These are phyloP conservation scores for Tetraselmis chui DNA, from an alignment of 139 green algal species.

Conservation along the genomic window DNA sequence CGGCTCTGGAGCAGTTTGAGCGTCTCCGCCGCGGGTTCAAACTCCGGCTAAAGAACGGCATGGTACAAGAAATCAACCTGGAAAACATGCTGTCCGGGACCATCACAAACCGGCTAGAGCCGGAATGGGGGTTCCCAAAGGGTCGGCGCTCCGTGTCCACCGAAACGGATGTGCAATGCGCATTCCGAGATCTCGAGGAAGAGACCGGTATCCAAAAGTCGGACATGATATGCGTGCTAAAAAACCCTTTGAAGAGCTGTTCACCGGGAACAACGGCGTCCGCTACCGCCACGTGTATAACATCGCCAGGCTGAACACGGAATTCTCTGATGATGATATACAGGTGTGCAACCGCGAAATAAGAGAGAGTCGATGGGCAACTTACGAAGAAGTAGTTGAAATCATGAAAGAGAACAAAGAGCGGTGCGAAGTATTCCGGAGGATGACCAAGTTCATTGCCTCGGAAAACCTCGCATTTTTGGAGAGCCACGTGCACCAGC, in stretches of 20 bases:
- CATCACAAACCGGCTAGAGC: too few species aligned
- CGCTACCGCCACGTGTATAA: constrained; percentile 13
- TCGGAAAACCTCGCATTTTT: too few species aligned
- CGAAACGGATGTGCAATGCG: constrained; percentile 12
- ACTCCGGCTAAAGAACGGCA: too few species aligned
- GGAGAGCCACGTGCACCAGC: too few species aligned
- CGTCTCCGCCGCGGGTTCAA: not conserved
- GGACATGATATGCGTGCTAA: not conserved
- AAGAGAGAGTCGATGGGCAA: not conserved
- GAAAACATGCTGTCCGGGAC: too few species aligned
- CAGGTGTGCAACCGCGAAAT: not conserved
- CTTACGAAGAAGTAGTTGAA: too few species aligned
- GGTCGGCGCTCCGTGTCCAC: constrained; percentile 13
- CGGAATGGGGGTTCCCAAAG: constrained; percentile 21
- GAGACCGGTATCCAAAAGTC: constrained; percentile 15
- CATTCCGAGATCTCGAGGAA: constrained; percentile 15
- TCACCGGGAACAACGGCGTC: constrained; percentile 14
- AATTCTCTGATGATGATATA: not conserved
- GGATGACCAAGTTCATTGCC: too few species aligned
- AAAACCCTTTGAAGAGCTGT: constrained; percentile 12
- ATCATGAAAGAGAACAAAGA: too few species aligned
- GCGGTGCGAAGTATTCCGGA: too few species aligned
- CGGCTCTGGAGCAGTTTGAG: not conserved
- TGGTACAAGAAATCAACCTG: too few species aligned
- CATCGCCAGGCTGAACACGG: not conserved